Evolutionary conservation across 106 monocot species (phyloP).

Genomic region (Amphibolis antarctica): DNA sequence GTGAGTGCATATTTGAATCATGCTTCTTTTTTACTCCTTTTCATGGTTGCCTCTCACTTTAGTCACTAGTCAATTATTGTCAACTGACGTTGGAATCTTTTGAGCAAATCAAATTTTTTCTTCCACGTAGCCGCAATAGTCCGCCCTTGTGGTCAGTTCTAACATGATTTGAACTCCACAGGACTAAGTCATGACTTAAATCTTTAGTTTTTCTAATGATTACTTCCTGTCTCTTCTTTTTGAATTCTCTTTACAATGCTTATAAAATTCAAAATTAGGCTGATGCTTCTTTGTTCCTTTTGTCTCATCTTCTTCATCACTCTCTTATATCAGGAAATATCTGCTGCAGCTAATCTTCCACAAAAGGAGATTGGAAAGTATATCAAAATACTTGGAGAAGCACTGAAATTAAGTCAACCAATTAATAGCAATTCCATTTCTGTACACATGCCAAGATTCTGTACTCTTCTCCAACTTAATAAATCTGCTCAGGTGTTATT

Average conservation of each 20-base stretch:
- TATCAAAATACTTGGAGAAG: constrained; percentile 94
- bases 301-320: not conserved
- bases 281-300: not conserved
- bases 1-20: too few relatives aligned
- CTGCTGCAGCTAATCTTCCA: constrained; percentile 83
- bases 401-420: constrained; percentile 87
- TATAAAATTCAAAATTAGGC: not conserved
- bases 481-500: constrained; percentile 94
- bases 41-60: too few relatives aligned
- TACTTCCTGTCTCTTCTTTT: too few relatives aligned
- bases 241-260: not conserved
- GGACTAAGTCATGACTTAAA: too few relatives aligned
- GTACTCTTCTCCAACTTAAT: constrained; percentile 93
- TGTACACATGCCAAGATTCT: constrained; percentile 97
- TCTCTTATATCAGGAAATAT: constrained; percentile 58
- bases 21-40: too few relatives aligned
- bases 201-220: too few relatives aligned
- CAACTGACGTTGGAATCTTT: too few relatives aligned
- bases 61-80: too few relatives aligned
- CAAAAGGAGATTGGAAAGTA: constrained; percentile 99
- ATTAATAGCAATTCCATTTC: constrained; percentile 98
- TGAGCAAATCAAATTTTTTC: too few relatives aligned
- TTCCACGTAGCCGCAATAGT: too few relatives aligned
- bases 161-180: too few relatives aligned
- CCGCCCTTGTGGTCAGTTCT: too few relatives aligned